Base-by-base conservation (phyloP, 2,329 filamentous ascomycete species). In the Rhinocladiella mackenziei region DNA sequence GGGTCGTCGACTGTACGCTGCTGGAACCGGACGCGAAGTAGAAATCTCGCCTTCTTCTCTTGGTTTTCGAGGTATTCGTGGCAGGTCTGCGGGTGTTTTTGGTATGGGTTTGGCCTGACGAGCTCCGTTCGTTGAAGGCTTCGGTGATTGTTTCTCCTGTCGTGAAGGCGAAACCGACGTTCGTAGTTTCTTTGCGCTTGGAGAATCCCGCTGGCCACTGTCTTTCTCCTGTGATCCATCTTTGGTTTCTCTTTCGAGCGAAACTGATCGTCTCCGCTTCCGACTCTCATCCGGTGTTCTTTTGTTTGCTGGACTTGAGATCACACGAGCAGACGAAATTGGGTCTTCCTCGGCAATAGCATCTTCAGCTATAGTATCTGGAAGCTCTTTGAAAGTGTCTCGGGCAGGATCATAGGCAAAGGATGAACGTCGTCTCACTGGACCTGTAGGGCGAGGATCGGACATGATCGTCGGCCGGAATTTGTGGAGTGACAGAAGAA, bases 381-480 rank as follows among this genome's bases (percentile, higher is more conserved):
- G 56, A 6, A 60, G 47, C 22, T 53, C 50, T 26, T 55, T 59
- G 53, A 60, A 64, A 25, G 52, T 59, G 48, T 64, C 61, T 49
- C 61, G 51, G 20, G 62, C 61, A 39, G 62, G 61, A 47, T 64
- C 61, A 43, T 64, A 64, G 13, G 55, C 56, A 19, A 56, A 42
- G 4, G 56, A 58, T 7, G 56, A 58, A 8, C 54, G 44, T 34
- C 56, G 46, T 42, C 56, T 43, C 13, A 37, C 31, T 20, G 50
- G 25, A 4, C 23, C 20, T 28, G 35, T 25, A 11, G 35, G 45
- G 15, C 33, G 43, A 29, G 44, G 35, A 13, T 51, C 43, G 9
- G 53, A 31, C 51, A 52, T 52, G 29, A 32, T 39, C 17, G 22
- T 22, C 15, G 1, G 23, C 7, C n/a, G n/a, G n/a, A n/a, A n/a